Evolutionary conservation across 2,329 filamentous ascomycete species (phyloP), one percentile per base, ranked within the genome.

Genomic region (Akanthomyces dipterigenus): DNA sequence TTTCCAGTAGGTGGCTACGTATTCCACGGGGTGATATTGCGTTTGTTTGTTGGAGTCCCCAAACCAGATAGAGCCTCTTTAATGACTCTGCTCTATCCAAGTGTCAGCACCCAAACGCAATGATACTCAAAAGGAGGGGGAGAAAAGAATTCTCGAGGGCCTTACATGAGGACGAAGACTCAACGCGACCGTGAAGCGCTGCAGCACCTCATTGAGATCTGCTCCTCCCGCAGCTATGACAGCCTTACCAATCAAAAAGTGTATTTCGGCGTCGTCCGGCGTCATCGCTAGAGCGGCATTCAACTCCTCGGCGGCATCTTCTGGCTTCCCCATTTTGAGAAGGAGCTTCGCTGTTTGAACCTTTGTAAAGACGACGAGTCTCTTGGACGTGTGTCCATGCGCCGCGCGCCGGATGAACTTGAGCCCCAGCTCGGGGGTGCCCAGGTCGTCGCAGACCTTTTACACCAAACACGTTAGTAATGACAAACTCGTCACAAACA

Each of bases 111-210:
- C 36, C 5, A 38, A 38, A 38, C 36, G 36, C 3, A 16, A 38
- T 16, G 11, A 16, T 38, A 51, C n/a, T 22, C 6, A 11, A 14
- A 36, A 20, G 16, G 14, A 16, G 16, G 7, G 16, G 36, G 14
- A 3, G 14, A 38, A 14, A 38, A 38, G 36, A 3, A 38, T 16
- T 38, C 11, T 38, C 3, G 7, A 34, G 9, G 36, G 12, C 36
- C 50, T 53, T 53, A 53, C 50, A 38, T 40, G 50, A 53, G 50
- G 50, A 24, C 34, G 50, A 24, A 53, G 50, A n/a, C 50, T 53
- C 22, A 53, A 20, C 12, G 50, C 50, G 9, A 40, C 14, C 1
- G 50, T 53, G 5, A 53, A 53, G 1, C 50, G 34, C 6, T 38
- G 31, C 20, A 53, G 14, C 14, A 26, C 34, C n/a, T 53, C 50